These are phyloP conservation scores for Colletotrichum musae DNA, from an alignment of 2,329 filamentous ascomycete genomes.

Conservation along the genomic window DNA sequence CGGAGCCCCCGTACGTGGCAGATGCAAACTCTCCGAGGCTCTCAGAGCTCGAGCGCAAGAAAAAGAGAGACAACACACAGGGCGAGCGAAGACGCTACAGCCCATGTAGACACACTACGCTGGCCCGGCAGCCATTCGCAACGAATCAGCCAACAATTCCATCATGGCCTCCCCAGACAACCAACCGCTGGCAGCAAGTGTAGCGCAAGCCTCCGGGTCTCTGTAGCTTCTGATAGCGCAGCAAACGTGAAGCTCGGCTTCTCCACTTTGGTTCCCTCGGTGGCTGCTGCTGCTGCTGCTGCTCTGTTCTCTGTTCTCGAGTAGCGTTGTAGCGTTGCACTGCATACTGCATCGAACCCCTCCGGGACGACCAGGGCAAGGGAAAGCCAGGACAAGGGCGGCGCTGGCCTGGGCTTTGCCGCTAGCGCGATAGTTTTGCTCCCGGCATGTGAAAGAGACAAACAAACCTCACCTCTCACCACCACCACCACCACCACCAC, in stretches of 20 bases:
- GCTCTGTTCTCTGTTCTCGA: no score
- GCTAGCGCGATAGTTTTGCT: constrained; percentile 16
- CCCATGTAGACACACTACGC: constrained; percentile 5
- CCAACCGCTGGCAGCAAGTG: constrained; percentile 29
- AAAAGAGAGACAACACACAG: no score
- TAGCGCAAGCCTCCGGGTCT: constrained; percentile 4
- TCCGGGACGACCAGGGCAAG: constrained; percentile 34
- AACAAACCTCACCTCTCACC: no score
- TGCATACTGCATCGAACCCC: constrained; percentile 39
- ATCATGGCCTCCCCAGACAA: constrained; percentile 17
- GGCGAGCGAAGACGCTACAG: background rate
- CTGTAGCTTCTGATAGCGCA: constrained; percentile 38
- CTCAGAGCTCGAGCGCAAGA: constrained; percentile 31
- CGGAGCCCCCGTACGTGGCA: constrained; percentile 20
- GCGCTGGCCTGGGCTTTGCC: constrained; percentile 27
- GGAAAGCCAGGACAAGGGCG: constrained; percentile 27
- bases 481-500: no score
- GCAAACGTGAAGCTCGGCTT: constrained; percentile 27
- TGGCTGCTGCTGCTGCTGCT: constrained; percentile 8
- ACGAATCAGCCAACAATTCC: constrained; percentile 29
- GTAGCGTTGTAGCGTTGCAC: constrained; percentile 26
- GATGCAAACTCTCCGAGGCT: constrained; percentile 4
- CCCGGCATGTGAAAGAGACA: constrained; percentile 33
- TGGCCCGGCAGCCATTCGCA: constrained; percentile 20
- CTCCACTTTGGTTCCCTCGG: constrained; percentile 27